Evolutionary conservation across 371 early-diverging fungal genomes (phyloP).

Genomic region (Quaeritorhiza haematococci): DNA sequence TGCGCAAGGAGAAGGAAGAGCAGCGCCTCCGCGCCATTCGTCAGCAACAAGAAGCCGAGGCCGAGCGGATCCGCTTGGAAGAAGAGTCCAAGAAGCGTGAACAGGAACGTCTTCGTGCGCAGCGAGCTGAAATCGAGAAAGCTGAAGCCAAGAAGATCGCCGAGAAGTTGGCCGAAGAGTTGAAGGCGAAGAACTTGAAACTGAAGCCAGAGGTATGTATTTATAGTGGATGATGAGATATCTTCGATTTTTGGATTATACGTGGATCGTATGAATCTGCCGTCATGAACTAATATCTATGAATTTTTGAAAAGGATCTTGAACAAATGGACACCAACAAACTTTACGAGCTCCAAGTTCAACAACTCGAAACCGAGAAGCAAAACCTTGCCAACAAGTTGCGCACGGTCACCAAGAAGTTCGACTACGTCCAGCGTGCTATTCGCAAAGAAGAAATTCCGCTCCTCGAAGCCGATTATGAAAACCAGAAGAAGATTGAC

Average conservation of each 20-base stretch:
- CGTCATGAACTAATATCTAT: constrained; percentile 69
- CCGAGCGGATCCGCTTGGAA: constrained; percentile 74
- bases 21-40: constrained; percentile 49
- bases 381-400: constrained; percentile 50
- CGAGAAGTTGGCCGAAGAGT: constrained; percentile 65
- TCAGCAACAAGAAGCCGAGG: constrained; percentile 76
- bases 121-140: constrained; percentile 76
- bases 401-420: constrained; percentile 61
- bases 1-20: constrained; percentile 46
- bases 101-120: constrained; percentile 70
- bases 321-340: constrained; percentile 77
- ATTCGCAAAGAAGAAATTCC: constrained; percentile 91
- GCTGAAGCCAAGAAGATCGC: constrained; percentile 78
- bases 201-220: constrained; percentile 1
- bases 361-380: constrained; percentile 87
- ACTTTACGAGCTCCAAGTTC: constrained; percentile 78
- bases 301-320: constrained; percentile 71
- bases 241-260: constrained; percentile 2
- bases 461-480: constrained; percentile 84
- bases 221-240: background rate
- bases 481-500: constrained; percentile 80
- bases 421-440: constrained; percentile 96
- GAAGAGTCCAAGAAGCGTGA: constrained; percentile 84
- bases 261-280: constrained; percentile 40
- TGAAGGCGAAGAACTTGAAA: constrained; percentile 62